Evolutionary conservation across 192 early-diverging fungal genomes (phyloP), one percentile per base, ranked within the genome.

Genomic region (Entophlyctis luteolus): DNA sequence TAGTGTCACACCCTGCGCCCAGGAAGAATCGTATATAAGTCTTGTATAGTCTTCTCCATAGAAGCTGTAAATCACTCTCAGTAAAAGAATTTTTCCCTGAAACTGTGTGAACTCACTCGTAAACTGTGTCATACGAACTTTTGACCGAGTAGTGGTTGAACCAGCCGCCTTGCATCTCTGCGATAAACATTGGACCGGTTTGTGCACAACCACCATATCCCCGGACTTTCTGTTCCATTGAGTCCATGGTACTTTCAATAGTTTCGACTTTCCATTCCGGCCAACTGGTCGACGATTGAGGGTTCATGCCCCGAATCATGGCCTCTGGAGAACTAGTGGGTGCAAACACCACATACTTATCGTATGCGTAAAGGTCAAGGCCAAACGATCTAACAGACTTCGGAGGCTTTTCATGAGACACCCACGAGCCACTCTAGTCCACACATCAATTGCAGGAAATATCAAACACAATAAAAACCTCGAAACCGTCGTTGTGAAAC

Each of bases 401-500:
- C 25, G 22, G 23, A 27, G 18, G 1, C 12, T 53, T 20, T 22
- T 53, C 50, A 25, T 25, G 50, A 20, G 50, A 53, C 18, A 53
- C 50, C 50, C 50, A 53, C 18, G 50, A 53, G n/a, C n/a, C n/a
- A n/a, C n/a, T n/a, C n/a, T n/a, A n/a, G n/a, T n/a, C n/a, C n/a
- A n/a, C n/a, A n/a, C n/a, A n/a, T n/a, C n/a, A n/a, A n/a, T n/a
- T n/a, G n/a, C n/a, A n/a, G n/a, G n/a, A n/a, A 34, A 37, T n/a
- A n/a, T n/a, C 59, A 62, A 42, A 12, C 20, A 50, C 59, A 20
- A 12, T 25, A 53, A 27, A 20, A 10, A 70, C 73, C 69, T 91
- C 89, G 68, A 83, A 85, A 0, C 81, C 86, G 70, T 95, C 90
- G 72, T 95, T 95, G 22, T 90, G 91, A 55, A 90, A 90, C n/a